Evolutionary conservation across 805 yeast genomes (phyloP).

Genomic region (Pichia paraexigua): DNA sequence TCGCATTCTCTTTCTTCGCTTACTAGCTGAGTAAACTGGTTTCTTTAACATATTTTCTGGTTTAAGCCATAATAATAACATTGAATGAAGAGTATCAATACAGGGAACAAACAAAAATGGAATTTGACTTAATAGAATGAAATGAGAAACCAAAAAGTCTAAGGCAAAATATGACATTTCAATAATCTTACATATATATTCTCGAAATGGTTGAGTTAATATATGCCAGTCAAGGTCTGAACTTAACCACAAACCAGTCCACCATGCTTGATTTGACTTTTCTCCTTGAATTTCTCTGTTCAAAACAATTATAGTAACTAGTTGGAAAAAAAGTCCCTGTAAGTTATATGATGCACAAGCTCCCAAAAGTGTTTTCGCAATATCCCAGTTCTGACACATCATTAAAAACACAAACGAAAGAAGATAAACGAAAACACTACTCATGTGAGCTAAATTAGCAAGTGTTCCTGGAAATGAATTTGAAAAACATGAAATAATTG

Average conservation of each 20-base stretch:
- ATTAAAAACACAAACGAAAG: slow-evolving; percentile 55
- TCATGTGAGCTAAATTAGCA: slow-evolving; percentile 48
- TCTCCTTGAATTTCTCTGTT: slow-evolving; percentile 58
- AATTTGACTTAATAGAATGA: slow-evolving; percentile 47
- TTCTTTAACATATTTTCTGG: slow-evolving; percentile 38
- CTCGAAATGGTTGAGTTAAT: slow-evolving; percentile 57
- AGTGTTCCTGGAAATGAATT: slow-evolving; percentile 41
- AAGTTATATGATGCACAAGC: slow-evolving; percentile 46
- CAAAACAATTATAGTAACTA: slow-evolving; percentile 40
- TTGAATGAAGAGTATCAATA: slow-evolving; percentile 58
- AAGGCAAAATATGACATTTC: slow-evolving; percentile 64
- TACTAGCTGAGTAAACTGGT: slow-evolving; percentile 34
- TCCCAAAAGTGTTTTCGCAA: slow-evolving; percentile 53
- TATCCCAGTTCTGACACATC: slow-evolving; percentile 60
- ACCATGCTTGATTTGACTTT: slow-evolving; percentile 61
- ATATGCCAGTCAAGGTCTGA: slow-evolving; percentile 56
- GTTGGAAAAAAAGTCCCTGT: slow-evolving; percentile 51
- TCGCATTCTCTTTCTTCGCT: slow-evolving; percentile 34
- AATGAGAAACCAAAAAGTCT: slow-evolving; percentile 54
- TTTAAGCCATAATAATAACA: slow-evolving; percentile 59
- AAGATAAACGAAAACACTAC: slow-evolving; percentile 46
- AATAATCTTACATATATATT: slow-evolving; percentile 50
- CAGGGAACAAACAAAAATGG: slow-evolving; percentile 59
- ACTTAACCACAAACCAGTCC: slow-evolving; percentile 68
- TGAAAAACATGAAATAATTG: slow-evolving; percentile 37